Evolutionary conservation across 1,284 basidiomycete genomes (phyloP), one percentile per base, ranked within the genome.

Genomic region (Marasmius oreades): DNA sequence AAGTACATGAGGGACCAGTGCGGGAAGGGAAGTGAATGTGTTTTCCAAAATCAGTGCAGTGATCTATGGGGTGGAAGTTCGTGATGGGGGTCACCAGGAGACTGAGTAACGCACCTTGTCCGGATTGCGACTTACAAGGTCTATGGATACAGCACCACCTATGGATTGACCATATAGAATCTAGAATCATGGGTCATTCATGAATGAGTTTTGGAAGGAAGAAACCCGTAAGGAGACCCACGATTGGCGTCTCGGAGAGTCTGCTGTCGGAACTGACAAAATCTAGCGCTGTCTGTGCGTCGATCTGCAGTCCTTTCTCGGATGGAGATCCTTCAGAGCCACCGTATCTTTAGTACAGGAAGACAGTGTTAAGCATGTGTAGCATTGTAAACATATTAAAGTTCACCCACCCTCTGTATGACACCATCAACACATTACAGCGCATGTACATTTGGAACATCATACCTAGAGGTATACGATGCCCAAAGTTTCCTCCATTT

Each of bases 111-210:
- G 50, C 56, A 90, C 90, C 64, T 85, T 81, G 26, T 79, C 73
- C 0, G 90, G 83, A 67, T 95, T 95, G 37, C 83, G 81, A 55
- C 86, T 88, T 0, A 92, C 92, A 4, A 97, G 85, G 69, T 95
- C 89, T 52, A 98, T 90, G 12, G 91, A 82, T 1, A 98, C 95
- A 0, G 95, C 95, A n/a, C 95, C 95, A 14, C 96, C 96, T 28
- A 99, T 93, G 6, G 92, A 95, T 70, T 98, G 96, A 0, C 96
- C 95, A 65, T 94, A 98, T 0, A 95, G 70, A 46, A 93, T 76
- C 86, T 88, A 57, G 23, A 67, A 44, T 46, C 22, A 51, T 60
- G 60, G 26, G 63, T 37, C 42, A 60, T 37, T 16, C 33, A n/a
- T 11, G 2, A 44, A 52, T 23, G 8, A 20, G 8, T 42, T 26